Conservation (phyloP, 164 flowering plant genomes). For the Berberis thunbergii region DNA sequence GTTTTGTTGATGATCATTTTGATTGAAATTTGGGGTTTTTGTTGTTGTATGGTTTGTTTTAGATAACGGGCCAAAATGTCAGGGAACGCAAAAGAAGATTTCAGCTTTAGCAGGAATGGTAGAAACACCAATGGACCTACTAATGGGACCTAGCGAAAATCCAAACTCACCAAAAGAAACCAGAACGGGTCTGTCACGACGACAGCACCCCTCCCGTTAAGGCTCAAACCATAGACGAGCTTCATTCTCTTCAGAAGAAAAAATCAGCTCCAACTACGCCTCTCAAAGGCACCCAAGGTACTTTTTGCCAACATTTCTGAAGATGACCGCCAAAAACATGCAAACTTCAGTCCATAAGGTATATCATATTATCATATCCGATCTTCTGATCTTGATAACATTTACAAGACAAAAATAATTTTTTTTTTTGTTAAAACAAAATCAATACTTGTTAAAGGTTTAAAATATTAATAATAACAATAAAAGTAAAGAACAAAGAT, state of each 20-base stretch:
- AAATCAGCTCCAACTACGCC: slow-evolving; percentile 79
- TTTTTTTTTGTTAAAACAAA: no score
- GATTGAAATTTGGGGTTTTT: no score
- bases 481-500: no score
- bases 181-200: slow-evolving; percentile 53
- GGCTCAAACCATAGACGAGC: slow-evolving; percentile 77
- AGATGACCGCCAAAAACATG: slow-evolving; percentile 66
- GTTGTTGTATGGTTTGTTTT: no score
- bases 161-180: slow-evolving; percentile 19
- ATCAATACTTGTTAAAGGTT: no score
- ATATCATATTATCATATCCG: not conserved
- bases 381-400: not conserved
- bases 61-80: no score
- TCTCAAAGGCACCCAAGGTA: slow-evolving; percentile 24
- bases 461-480: no score
- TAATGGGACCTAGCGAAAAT: slow-evolving; percentile 41
- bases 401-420: no score
- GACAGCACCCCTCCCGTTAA: slow-evolving; percentile 50
- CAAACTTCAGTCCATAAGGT: slow-evolving; percentile 98
- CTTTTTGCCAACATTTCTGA: slow-evolving; percentile 42
- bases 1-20: no score
- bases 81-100: slow-evolving; percentile 20
- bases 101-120: slow-evolving; percentile 18
- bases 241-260: slow-evolving; percentile 77
- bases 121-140: slow-evolving; percentile 16